Evolutionary conservation across 2,329 filamentous ascomycete species (phyloP).

Genomic region (Trichoderma polysporum): DNA sequence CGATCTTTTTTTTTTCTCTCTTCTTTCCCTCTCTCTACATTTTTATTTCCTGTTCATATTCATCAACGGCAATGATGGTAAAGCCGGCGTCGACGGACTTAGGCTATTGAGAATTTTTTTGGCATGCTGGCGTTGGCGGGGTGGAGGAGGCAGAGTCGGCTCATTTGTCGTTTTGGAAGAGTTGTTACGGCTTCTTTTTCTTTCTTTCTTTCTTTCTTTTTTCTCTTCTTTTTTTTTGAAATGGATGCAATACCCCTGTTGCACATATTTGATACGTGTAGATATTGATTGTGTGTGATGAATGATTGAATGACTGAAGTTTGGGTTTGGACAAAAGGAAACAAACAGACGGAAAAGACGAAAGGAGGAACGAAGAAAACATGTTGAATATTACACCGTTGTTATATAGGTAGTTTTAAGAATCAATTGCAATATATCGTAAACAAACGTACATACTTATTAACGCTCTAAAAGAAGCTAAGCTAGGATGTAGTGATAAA

Average conservation of each 20-base stretch:
- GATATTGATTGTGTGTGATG: conserved; percentile 7
- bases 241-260: conserved; percentile 14
- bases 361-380: not conserved
- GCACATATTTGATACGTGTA: conserved; percentile 9
- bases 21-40: conserved; percentile 1
- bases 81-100: conserved; percentile 21
- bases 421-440: not conserved
- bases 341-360: not conserved
- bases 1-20: conserved; percentile 21
- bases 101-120: conserved; percentile 6
- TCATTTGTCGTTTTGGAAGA: not conserved
- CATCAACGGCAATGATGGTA: conserved; percentile 5
- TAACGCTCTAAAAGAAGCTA: not conserved
- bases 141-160: not conserved
- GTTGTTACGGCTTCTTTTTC: not conserved
- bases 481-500: not conserved
- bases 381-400: conserved; percentile 6
- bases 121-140: conserved; percentile 1
- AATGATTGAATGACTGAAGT: conserved; percentile 6
- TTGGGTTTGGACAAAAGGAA: not conserved
- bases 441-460: not conserved
- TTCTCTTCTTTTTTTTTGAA: not conserved
- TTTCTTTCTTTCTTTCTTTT: not conserved
- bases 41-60: conserved; percentile 5
- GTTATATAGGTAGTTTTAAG: not conserved